Base-by-base conservation (phyloP, 371 early-diverging fungal species). In the Mortierella sp. region DNA sequence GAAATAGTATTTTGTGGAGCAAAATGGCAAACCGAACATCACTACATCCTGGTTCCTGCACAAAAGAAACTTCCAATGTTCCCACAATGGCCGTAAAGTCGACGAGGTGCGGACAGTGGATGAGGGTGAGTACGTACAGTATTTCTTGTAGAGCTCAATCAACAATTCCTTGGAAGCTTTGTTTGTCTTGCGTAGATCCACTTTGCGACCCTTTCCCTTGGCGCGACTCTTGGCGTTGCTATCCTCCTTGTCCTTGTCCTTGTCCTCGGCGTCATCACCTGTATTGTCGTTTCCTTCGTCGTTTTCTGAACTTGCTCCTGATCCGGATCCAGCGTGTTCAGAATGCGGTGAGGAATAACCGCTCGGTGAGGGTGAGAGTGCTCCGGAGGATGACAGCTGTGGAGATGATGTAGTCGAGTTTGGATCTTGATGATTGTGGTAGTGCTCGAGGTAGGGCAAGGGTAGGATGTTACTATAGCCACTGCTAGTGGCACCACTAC, bases 141-240 rank as follows among this genome's bases (percentile, higher is more conserved):
- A 52, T 13, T 62, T 26, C 41, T 47, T 53, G 53, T 76, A 76
- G 9, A 76, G 63, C 26, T 55, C 52, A 27, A 76, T 50, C 28
- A 76, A 27, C 9, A 31, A 31, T 19, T 58, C 54, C 46, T 65
- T 65, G 12, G 70, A 56, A 18, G 53, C 55, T 13, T 55, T 54
- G 21, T 48, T 69, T 0, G 76, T 76, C 63, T 52, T 65, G 24
- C 70, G 65, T 31, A 76, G 61, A 59, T 69, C 76, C 12, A 76
- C 45, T 52, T 59, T 58, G 18, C 47, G 38, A 13, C 45, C 51
- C 30, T 69, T 69, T 21, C 66, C 67, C 58, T 72, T 67, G 34
- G 49, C 48, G n/a, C 39, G 43, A 10, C 23, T 65, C 56, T 66
- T 66, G 39, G 57, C 53, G 18, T n/a, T 39, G 2, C 4, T 30